These are phyloP conservation scores for Vigna mungo DNA, from an alignment of 306 rosid species.

Conservation along the genomic window DNA sequence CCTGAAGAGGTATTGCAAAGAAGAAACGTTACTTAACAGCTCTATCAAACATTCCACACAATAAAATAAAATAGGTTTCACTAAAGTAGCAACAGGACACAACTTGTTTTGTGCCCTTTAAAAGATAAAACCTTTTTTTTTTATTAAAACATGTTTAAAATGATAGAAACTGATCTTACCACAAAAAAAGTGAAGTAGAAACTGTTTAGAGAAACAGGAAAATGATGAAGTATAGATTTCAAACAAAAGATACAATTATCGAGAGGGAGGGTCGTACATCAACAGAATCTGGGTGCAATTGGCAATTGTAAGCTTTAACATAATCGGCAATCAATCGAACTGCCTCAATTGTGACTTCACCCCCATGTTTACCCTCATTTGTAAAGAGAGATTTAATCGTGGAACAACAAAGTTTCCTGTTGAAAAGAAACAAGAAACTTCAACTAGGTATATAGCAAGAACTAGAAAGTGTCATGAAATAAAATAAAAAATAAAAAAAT, in stretches of 20 bases:
- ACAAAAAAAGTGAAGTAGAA: conserved; percentile 6
- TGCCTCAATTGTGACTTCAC: conserved; percentile 89
- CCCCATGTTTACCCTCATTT: conserved; percentile 91
- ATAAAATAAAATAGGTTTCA: conserved; percentile 18
- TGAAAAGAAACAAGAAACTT: conserved; percentile 46
- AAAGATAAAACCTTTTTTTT: background rate
- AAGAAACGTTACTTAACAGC: conserved; percentile 39
- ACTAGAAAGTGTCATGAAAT: conserved; percentile 14
- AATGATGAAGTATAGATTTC: conserved; percentile 10
- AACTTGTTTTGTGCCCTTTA: background rate
- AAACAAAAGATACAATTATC: background rate
- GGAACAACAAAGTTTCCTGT: conserved; percentile 83
- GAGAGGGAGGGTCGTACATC: conserved; percentile 55
- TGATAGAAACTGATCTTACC: background rate
- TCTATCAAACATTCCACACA: conserved; percentile 24
- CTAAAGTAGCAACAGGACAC: background rate
- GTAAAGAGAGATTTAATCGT: conserved; percentile 75
- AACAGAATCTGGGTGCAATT: conserved; percentile 79
- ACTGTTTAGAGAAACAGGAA: conserved; percentile 29
- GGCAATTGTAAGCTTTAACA: conserved; percentile 84
- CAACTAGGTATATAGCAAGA: conserved; percentile 11
- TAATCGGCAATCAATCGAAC: conserved; percentile 84
- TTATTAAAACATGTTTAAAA: background rate
- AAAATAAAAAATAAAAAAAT: background rate
- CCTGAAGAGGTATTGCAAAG: conserved; percentile 61